These are phyloP conservation scores for Echria macrotheca DNA, from an alignment of 495 filamentous ascomycete species.

Conservation along the genomic window DNA sequence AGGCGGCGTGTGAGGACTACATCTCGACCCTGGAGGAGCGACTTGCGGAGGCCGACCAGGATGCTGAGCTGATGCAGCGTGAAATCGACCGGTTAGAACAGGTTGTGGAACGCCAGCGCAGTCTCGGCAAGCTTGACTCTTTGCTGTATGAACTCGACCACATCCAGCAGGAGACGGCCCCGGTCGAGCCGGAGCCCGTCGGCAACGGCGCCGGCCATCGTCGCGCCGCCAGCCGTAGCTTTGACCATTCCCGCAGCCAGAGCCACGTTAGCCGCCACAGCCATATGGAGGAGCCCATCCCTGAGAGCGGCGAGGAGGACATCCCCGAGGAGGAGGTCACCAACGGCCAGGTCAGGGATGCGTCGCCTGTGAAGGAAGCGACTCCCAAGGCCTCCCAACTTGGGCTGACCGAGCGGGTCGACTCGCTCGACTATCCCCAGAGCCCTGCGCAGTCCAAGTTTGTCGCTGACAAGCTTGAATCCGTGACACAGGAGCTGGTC, in stretches of 20 bases:
- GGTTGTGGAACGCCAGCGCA: conserved; percentile 91
- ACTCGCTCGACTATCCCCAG: conserved; percentile 37
- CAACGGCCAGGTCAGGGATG: too few species aligned
- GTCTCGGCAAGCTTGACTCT: conserved; percentile 88
- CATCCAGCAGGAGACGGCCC: conserved; percentile 57
- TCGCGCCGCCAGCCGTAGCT: conserved; percentile 33
- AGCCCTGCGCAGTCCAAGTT: conserved; percentile 79
- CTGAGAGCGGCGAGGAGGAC: conserved; percentile 33
- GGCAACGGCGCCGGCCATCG: conserved; percentile 40
- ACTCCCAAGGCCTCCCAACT: conserved; percentile 25
- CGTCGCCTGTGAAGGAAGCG: conserved; percentile 23
- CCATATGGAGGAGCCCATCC: conserved; percentile 48
- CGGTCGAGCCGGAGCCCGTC: conserved; percentile 25
- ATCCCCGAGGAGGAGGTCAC: conserved; percentile 27
- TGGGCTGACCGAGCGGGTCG: conserved; percentile 10
- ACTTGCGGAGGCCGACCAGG: conserved; percentile 91
- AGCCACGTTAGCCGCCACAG: conserved; percentile 48
- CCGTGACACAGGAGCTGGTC: conserved; percentile 85
- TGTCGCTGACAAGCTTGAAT: conserved; percentile 89
- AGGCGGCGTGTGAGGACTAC: conserved; percentile 86
- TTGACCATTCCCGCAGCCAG: conserved; percentile 46
- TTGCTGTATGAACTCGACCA: conserved; percentile 86
- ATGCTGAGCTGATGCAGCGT: conserved; percentile 92
- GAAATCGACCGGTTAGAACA: conserved; percentile 92
- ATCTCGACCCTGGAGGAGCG: conserved; percentile 96